Base-by-base conservation (phyloP, 106 monocot species). In the Agapanthus africanus region DNA sequence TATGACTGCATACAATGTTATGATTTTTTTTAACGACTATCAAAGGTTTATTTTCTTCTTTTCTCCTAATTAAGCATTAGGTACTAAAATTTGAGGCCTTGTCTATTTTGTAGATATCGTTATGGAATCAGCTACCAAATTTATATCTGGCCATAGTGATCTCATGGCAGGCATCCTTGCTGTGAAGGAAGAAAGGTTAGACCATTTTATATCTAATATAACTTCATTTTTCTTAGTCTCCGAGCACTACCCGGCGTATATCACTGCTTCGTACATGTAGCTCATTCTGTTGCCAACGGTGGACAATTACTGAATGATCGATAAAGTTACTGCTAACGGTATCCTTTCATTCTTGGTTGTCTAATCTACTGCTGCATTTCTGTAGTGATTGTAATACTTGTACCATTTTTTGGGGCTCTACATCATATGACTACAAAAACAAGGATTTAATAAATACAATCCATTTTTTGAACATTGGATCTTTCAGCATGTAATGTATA, bases 121-220 rank as follows among this genome's bases (percentile, higher is more conserved):
- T 38, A 99, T 99, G 99, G 86, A 93, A 71, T 99, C 99, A 1
- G 93, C 99, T 34, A 99, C 99, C 25, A 99, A 99, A 74, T 92
- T 99, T 68, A 78, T 93, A 70, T 82, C 90, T 31, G 99, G 99
- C n/a, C 93, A 99, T 59, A 93, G 99, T 76, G 99, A 99, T 83
- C 47, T 99, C 26, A 93, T 99, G 99, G 99, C 92, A n/a, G 99
- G 99, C 40, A 81, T 93, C 69, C 89, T 99, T 81, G 92, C 99
- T 78, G 93, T 93, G 34, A 99, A 93, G 71, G 97, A 85, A 4
- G 81, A 99, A 73, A 87, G 90, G 97, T 99, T 65, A 73, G 27
- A 22, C 22, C 9, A 15, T 11, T 6, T 37, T 65, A 25, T 65
- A 22, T 65, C 64, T 40, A 19, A 0, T 61, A 56, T 31, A 56